phyloP scores from a whole-genome alignment of 768 basidiomycete species.

The Lyophyllum semitale region DNA sequence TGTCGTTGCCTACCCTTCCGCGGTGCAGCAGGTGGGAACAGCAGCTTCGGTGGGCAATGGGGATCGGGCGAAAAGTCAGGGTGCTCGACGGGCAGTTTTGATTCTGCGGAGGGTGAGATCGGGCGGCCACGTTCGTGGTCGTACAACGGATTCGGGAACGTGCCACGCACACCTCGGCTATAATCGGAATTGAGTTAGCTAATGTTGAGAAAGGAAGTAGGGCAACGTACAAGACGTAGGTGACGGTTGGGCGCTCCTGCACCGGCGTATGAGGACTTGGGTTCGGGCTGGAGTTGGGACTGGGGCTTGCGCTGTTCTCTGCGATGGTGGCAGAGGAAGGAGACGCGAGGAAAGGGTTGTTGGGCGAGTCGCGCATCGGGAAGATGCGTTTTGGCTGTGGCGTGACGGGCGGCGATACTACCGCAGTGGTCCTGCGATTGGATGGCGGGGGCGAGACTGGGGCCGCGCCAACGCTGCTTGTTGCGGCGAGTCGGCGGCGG shows the following conservation, averaged over 20 bases:
- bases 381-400: constrained; percentile 28
- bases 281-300: constrained; percentile 30
- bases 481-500: constrained; percentile 29
- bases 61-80: constrained; percentile 65
- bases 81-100: constrained; percentile 59
- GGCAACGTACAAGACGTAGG: constrained; percentile 70
- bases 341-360: constrained; percentile 64
- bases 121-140: constrained; percentile 43
- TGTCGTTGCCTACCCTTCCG: constrained; percentile 14
- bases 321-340: constrained; percentile 32
- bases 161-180: constrained; percentile 69
- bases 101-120: constrained; percentile 43
- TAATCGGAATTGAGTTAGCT: background rate
- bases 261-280: constrained; percentile 28
- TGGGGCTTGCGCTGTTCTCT: constrained; percentile 34
- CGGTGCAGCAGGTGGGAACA: constrained; percentile 45
- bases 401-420: constrained; percentile 29
- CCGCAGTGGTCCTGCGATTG: constrained; percentile 39
- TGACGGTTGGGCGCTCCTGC: constrained; percentile 62
- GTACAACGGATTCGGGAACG: constrained; percentile 66
- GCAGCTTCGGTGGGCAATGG: constrained; percentile 54
- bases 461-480: constrained; percentile 28
- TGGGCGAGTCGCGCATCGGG: constrained; percentile 59
- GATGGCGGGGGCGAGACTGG: constrained; percentile 72
- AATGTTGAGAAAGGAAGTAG: background rate